Base-by-base conservation (phyloP, 441 rosid species). In the Brassica balearica region DNA sequence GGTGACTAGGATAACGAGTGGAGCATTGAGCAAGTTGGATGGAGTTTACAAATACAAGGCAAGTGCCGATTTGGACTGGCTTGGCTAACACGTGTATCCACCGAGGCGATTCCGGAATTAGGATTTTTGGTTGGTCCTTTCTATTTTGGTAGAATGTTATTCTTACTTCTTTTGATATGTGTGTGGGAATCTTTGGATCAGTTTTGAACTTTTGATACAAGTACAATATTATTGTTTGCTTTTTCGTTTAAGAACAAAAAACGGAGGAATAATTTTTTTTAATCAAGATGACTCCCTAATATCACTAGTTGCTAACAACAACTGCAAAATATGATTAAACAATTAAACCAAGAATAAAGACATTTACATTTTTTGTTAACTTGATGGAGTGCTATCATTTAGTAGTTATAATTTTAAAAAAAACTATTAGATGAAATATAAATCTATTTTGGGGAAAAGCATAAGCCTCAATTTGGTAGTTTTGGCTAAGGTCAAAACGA, bases 11-110 rank as follows among this genome's bases (percentile, higher is more conserved):
- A 75, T 41, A 41, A 38, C 0, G 64, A 66, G 65, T 23, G 72
- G 41, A 46, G 22, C 12, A 48, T 53, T 55, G 27, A 63, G 34
- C 80, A 69, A 71, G 65, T 77, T 71, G 80, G 71, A 69, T 51
- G 59, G 29, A 64, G 59, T 77, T 70, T 77, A 58, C 70, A 55
- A 63, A 51, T 70, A 63, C 65, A 63, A 63, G 80, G 75, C 75
- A 70, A 77, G 22, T 64, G 75, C 72, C 71, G 1, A 36, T 77
- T 71, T 64, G 71, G 71, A 58, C 20, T 55, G 23, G 71, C 66
- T 51, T 2, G 23, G 10, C 1, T 23, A 65, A 77, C 59, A 55
- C 75, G 75, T 77, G 76, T 64, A 64, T 71, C 76, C 80, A 25
- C 29, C 66, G 67, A 70, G 15, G 66, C 80, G 55, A 46, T 7